These are phyloP conservation scores for Cryptosporidium andersoni DNA, from an alignment of 169 alveolate genomes.

Conservation along the genomic window DNA sequence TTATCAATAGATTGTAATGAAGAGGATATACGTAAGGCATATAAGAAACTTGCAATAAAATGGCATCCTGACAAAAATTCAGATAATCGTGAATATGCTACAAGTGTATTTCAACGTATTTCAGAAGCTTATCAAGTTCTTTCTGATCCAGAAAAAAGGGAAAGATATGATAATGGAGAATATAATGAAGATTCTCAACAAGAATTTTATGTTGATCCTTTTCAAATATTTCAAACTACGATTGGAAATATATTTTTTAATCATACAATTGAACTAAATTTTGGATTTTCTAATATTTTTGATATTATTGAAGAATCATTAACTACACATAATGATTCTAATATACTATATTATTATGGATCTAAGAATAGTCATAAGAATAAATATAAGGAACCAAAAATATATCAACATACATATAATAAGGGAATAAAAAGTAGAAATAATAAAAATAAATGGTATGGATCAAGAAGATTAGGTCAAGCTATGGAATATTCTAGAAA, in stretches of 20 bases:
- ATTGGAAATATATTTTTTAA: constrained; percentile 45
- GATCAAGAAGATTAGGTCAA: too few relatives aligned
- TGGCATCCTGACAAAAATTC: constrained; percentile 35
- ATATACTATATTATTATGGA: too few relatives aligned
- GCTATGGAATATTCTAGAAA: background rate
- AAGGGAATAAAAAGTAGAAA: too few relatives aligned
- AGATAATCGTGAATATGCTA: background rate
- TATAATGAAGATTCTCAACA: constrained; percentile 51
- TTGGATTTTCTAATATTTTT: constrained; percentile 69
- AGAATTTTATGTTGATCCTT: constrained; percentile 20
- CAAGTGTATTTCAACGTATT: constrained; percentile 4
- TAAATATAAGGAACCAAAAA: too few relatives aligned
- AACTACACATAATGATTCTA: too few relatives aligned
- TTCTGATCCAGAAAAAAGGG: constrained; percentile 18
- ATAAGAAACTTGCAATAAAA: constrained; percentile 23
- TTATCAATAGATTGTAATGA: constrained; percentile 16
- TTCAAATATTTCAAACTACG: constrained; percentile 65
- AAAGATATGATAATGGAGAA: constrained; percentile 11
- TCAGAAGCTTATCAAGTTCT: constrained; percentile 23
- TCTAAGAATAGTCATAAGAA: too few relatives aligned
- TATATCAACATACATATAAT: too few relatives aligned
- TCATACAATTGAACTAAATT: background rate
- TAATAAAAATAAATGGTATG: too few relatives aligned
- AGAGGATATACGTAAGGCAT: constrained; percentile 35
- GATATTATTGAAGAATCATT: background rate